phyloP scores from a whole-genome alignment of 2,329 filamentous ascomycete species.

The Aspergillus nomiae region DNA sequence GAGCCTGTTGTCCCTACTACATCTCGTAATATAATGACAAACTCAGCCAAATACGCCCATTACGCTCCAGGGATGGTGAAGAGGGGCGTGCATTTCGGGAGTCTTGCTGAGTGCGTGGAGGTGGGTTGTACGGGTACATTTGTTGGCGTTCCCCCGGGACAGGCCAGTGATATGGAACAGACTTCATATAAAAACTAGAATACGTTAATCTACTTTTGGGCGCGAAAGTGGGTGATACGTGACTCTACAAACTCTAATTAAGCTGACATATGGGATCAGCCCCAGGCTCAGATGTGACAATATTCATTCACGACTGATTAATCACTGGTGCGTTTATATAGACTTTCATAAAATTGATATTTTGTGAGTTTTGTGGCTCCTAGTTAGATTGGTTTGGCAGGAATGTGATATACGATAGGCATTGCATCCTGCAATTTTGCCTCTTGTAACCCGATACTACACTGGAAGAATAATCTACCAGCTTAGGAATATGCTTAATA shows the following conservation, averaged over 20 bases:
- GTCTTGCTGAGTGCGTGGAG: conserved; percentile 27
- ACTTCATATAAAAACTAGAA: not conserved
- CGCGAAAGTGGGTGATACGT: not conserved
- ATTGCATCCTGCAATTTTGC: too few relatives aligned
- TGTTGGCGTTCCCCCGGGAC: not conserved
- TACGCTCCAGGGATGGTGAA: conserved; percentile 35
- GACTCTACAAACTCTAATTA: not conserved
- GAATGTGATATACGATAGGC: too few relatives aligned
- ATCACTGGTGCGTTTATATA: not conserved
- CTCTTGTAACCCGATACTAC: too few relatives aligned
- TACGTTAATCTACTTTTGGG: not conserved
- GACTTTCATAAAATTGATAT: not conserved
- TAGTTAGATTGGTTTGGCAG: not conserved
- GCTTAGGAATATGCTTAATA: not conserved
- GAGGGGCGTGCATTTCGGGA: conserved; percentile 29
- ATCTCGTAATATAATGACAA: conserved; percentile 43
- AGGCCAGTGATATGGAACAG: too few relatives aligned
- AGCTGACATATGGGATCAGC: not conserved
- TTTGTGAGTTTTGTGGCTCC: not conserved
- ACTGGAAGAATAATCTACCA: not conserved
- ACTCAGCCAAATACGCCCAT: conserved; percentile 52
- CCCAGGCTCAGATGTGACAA: not conserved
- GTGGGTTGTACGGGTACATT: conserved; percentile 22
- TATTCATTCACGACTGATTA: not conserved
- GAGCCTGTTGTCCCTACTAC: conserved; percentile 40